Conservation (phyloP, 805 yeast species). For the Starmerella scarabaei region DNA sequence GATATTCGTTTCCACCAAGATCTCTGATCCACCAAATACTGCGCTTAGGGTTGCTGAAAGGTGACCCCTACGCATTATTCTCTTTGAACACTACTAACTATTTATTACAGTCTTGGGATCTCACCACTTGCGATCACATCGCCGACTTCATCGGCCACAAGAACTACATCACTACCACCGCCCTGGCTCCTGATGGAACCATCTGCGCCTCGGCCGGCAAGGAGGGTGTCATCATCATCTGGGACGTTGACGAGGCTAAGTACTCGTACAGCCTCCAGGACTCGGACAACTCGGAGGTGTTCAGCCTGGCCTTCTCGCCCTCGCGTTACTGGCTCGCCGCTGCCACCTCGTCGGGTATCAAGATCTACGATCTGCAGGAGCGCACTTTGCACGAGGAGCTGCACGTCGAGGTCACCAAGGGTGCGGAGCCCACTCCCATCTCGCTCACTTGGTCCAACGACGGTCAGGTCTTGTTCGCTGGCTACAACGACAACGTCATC, state of each 20-base stretch:
- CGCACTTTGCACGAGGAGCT: constrained; percentile 98
- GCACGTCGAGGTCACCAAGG: constrained; percentile 53
- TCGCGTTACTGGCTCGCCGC: constrained; percentile 99
- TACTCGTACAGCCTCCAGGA: constrained; percentile 88
- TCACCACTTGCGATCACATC: constrained; percentile 65
- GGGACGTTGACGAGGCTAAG: constrained; percentile 83
- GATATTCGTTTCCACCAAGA: constrained; percentile 95
- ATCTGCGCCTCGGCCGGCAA: constrained; percentile 99
- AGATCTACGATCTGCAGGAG: constrained; percentile 95
- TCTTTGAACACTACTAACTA: constrained; percentile 19
- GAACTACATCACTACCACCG: constrained; percentile 93
- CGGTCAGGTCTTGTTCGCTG: constrained; percentile 98
- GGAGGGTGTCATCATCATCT: constrained; percentile 96
- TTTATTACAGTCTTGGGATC: constrained; percentile 75
- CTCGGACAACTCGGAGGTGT: constrained; percentile 70
- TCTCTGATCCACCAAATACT: constrained; percentile 57
- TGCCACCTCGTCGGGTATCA: constrained; percentile 95
- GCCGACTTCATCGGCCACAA: constrained; percentile 99
- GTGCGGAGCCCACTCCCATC: constrained; percentile 95
- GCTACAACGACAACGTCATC: constrained; percentile 98
- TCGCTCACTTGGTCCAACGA: constrained; percentile 99
- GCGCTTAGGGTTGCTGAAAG: background rate
- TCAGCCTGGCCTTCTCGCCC: constrained; percentile 99
- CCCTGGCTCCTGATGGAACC: constrained; percentile 99
- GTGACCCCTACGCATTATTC: too few species aligned